A percentile compares a stretch with the other conserved stretches of the same genome.
These are phyloP conservation scores for Aspergillus floridensis DNA, from an alignment of 2,329 filamentous ascomycete species.

Conservation along the genomic window DNA sequence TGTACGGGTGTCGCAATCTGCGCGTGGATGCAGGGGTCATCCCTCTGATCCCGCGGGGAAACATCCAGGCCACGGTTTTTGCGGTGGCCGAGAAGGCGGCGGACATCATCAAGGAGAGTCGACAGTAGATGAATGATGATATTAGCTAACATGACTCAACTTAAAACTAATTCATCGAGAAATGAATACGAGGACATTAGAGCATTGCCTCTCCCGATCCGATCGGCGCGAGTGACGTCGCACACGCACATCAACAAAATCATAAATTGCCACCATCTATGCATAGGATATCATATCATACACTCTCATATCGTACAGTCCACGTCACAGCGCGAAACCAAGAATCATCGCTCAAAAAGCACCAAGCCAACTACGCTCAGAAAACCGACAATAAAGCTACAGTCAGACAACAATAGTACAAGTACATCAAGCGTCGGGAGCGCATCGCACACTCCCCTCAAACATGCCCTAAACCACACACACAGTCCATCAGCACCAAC, in stretches of 20 bases:
- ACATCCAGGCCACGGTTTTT: too few relatives aligned
- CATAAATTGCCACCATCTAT: not conserved
- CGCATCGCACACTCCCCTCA: not conserved
- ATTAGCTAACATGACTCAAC: not conserved
- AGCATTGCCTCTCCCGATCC: too few relatives aligned
- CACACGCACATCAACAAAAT: too few relatives aligned
- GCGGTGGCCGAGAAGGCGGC: slow-evolving; percentile 9
- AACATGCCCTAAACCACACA: not conserved
- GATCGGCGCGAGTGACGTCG: too few relatives aligned
- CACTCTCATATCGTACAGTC: not conserved
- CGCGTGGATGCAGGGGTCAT: too few relatives aligned
- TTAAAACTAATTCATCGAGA: too few relatives aligned
- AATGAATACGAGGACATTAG: too few relatives aligned
- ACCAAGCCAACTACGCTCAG: not conserved
- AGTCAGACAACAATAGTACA: not conserved
- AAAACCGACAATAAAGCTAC: not conserved
- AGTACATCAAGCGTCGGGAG: not conserved
- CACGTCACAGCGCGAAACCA: not conserved
- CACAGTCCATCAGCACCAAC: not conserved
- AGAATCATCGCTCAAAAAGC: not conserved
- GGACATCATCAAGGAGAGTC: slow-evolving; percentile 8
- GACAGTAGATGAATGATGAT: not conserved
- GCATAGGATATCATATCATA: not conserved
- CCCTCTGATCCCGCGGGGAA: too few relatives aligned
- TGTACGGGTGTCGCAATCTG: too few relatives aligned